These are phyloP conservation scores for Grosmannia huntii DNA, from an alignment of 2,329 filamentous ascomycete genomes.

Conservation along the genomic window DNA sequence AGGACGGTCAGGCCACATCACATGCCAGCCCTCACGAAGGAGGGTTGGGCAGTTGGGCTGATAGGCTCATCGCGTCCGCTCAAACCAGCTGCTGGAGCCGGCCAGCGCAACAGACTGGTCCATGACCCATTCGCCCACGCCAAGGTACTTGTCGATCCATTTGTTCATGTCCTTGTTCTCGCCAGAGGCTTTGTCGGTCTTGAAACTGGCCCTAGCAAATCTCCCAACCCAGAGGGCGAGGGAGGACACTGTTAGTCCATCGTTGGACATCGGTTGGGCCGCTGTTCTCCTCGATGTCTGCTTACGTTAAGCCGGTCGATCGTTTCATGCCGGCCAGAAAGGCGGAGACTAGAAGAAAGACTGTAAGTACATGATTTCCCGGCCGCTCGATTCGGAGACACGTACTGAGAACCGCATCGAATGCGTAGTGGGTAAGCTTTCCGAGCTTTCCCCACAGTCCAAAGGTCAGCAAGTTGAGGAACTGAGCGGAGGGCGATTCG, in stretches of 20 bases:
- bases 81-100: conserved; percentile 79
- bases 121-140: conserved; percentile 95
- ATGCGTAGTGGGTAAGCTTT: conserved; percentile 85
- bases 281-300: conserved; percentile 16
- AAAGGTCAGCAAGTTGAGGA: conserved; percentile 57
- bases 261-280: neutral
- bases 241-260: conserved; percentile 31
- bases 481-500: conserved; percentile 26
- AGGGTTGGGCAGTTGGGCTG: neutral
- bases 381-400: conserved; percentile 11
- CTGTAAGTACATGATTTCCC: neutral
- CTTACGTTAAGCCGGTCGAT: conserved; percentile 95
- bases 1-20: neutral
- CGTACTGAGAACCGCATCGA: conserved; percentile 86
- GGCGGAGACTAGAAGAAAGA: conserved; percentile 57
- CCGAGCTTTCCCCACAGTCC: conserved; percentile 70
- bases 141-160: conserved; percentile 89
- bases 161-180: conserved; percentile 73
- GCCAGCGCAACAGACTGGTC: conserved; percentile 91
- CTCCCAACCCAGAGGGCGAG: conserved; percentile 16
- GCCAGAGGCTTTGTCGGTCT: conserved; percentile 65
- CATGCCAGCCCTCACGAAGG: neutral
- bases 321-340: conserved; percentile 96
- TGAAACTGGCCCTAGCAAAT: conserved; percentile 59
- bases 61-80: conserved; percentile 56